These are phyloP conservation scores for Elsinoe ampelina DNA, from an alignment of 2,329 filamentous ascomycete species.

Conservation along the genomic window DNA sequence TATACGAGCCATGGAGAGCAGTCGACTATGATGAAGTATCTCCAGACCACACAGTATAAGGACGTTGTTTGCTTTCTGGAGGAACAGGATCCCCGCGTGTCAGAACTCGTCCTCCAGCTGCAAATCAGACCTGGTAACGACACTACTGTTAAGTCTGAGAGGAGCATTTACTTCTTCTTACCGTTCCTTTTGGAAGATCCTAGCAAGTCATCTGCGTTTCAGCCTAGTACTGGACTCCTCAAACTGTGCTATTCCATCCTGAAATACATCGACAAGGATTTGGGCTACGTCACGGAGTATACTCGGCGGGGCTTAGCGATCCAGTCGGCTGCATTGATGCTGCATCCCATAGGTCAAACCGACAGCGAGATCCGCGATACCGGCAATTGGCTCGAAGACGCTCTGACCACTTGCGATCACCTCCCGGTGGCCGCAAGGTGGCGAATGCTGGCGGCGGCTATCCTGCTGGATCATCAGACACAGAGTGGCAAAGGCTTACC, in stretches of 20 bases:
- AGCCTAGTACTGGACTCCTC: slow-evolving; percentile 29
- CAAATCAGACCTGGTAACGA: slow-evolving; percentile 19
- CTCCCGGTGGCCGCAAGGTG: slow-evolving; percentile 11
- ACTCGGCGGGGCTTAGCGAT: slow-evolving; percentile 28
- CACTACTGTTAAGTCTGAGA: not conserved
- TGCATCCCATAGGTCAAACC: not conserved
- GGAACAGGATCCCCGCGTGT: slow-evolving; percentile 38
- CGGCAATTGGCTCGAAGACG: not conserved
- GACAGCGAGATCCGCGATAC: not conserved
- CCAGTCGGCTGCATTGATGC: slow-evolving; percentile 12
- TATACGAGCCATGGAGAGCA: slow-evolving; percentile 17
- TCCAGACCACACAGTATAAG: not conserved
- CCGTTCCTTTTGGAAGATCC: slow-evolving; percentile 50
- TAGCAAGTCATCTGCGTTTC: slow-evolving; percentile 35
- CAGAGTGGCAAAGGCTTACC: slow-evolving; percentile 15
- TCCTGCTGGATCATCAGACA: slow-evolving; percentile 13
- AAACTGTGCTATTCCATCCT: slow-evolving; percentile 32
- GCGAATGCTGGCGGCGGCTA: slow-evolving; percentile 12
- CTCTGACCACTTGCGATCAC: not conserved
- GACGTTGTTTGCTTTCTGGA: not conserved
- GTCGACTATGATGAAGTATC: slow-evolving; percentile 8
- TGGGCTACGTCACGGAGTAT: slow-evolving; percentile 29
- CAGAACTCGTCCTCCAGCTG: slow-evolving; percentile 43
- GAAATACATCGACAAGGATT: slow-evolving; percentile 12
- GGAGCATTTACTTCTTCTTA: slow-evolving; percentile 48